phyloP scores from a whole-genome alignment of 202 grass and related monocot species.

The Cymbopogon flexuosus region DNA sequence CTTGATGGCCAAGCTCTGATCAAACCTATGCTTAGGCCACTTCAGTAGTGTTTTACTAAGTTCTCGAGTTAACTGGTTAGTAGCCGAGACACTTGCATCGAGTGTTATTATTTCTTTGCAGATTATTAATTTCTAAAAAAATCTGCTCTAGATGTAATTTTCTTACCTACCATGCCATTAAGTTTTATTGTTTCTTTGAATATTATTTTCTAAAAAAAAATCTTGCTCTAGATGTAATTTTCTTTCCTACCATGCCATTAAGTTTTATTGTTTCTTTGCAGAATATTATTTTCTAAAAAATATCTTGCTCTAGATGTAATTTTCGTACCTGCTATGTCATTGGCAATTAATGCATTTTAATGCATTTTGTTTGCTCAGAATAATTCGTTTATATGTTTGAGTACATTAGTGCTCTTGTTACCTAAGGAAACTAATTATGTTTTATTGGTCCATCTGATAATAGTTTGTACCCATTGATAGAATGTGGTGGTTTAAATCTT shows the following conservation, averaged over 20 bases:
- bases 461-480: background rate
- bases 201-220: too few species aligned
- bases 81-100: background rate
- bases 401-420: background rate
- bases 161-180: background rate
- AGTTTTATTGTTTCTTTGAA: too few species aligned
- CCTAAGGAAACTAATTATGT: background rate
- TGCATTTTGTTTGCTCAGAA: background rate
- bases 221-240: too few species aligned
- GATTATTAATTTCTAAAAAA: background rate
- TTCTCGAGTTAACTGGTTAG: background rate
- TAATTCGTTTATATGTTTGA: background rate
- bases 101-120: background rate
- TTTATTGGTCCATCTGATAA: background rate
- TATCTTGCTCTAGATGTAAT: background rate
- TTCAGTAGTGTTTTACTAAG: background rate
- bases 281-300: background rate
- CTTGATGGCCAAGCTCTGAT: background rate
- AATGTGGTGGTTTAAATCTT: background rate
- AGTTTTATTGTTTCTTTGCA: background rate
- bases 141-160: background rate
- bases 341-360: background rate
- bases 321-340: background rate
- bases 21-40: background rate
- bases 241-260: too few species aligned